phyloP scores from a whole-genome alignment of 345 rosid species.

The Laguncularia racemosa region DNA sequence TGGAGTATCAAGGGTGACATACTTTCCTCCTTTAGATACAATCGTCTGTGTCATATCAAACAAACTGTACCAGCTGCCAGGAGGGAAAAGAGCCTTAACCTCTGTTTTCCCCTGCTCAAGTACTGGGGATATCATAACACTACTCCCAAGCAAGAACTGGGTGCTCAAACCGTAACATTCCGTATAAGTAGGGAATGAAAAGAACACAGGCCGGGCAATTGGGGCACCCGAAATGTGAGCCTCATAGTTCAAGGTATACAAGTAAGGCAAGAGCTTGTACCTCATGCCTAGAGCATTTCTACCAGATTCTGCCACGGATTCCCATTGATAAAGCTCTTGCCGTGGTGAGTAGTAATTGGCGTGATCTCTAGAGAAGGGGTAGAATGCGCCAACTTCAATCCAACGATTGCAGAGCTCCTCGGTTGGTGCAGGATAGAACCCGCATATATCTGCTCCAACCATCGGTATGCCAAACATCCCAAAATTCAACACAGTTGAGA shows the following conservation, averaged over 20 bases:
- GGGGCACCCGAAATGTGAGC: conserved; percentile 79
- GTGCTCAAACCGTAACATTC: conserved; percentile 72
- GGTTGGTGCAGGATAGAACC: conserved; percentile 84
- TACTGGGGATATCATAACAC: conserved; percentile 92
- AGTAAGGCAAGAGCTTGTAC: conserved; percentile 74
- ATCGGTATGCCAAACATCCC: conserved; percentile 92
- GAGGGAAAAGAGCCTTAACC: conserved; percentile 80
- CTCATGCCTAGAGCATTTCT: conserved; percentile 96
- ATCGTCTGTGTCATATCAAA: conserved; percentile 60
- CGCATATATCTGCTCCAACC: conserved; percentile 98
- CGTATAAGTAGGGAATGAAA: conserved; percentile 64
- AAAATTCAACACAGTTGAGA: conserved; percentile 81
- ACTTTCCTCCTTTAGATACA: conserved; percentile 39
- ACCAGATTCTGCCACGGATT: conserved; percentile 68
- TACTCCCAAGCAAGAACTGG: conserved; percentile 84
- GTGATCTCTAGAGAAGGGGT: conserved; percentile 94
- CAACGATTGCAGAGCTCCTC: conserved; percentile 97
- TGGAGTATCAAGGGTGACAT: conserved; percentile 65
- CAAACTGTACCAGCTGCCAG: conserved; percentile 85
- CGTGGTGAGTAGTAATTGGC: conserved; percentile 90
- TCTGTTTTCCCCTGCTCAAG: conserved; percentile 62
- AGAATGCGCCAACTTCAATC: conserved; percentile 94
- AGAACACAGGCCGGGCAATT: conserved; percentile 94
- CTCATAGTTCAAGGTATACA: conserved; percentile 77
- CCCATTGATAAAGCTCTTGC: conserved; percentile 97